These are phyloP conservation scores for Cercospora nicotianae DNA, from an alignment of 2,329 filamentous ascomycete genomes.

Conservation along the genomic window DNA sequence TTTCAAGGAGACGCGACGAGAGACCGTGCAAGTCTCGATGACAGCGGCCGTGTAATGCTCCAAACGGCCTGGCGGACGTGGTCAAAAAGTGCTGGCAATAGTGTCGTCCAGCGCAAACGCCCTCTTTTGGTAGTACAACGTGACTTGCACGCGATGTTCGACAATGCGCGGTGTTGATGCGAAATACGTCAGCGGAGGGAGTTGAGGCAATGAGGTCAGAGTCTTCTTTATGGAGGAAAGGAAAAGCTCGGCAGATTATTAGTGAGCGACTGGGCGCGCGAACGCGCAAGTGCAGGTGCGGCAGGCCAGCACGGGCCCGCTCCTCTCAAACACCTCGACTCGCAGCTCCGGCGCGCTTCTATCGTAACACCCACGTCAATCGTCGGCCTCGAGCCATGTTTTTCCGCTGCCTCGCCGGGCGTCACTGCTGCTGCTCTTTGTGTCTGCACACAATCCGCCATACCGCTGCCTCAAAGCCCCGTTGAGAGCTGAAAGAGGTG, in stretches of 20 bases:
- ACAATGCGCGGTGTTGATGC: slow-evolving; percentile 9
- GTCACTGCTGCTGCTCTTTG: neutral
- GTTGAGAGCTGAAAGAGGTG: neutral
- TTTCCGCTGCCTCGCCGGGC: neutral
- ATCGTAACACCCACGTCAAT: neutral
- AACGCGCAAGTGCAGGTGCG: slow-evolving; percentile 3
- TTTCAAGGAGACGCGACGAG: slow-evolving; percentile 10
- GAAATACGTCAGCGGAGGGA: slow-evolving; percentile 14
- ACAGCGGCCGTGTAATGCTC: neutral
- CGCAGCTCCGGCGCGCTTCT: neutral
- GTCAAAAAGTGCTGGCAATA: neutral
- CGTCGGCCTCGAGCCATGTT: neutral
- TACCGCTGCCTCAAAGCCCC: neutral
- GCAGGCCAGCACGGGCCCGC: neutral
- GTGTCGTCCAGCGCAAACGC: slow-evolving; percentile 1
- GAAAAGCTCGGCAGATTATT: slow-evolving; percentile 10
- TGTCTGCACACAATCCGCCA: neutral
- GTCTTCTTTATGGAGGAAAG: slow-evolving; percentile 6
- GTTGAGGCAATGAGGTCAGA: slow-evolving; percentile 9
- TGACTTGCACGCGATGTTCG: slow-evolving; percentile 11
- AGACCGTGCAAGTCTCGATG: neutral
- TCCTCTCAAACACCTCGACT: neutral
- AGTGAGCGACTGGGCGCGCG: slow-evolving; percentile 4
- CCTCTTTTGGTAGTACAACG: slow-evolving; percentile 13
- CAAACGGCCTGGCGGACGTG: neutral